Percentiles rank a stretch among this genome's conserved stretches.
Evolutionary conservation across 2,329 filamentous ascomycete genomes (phyloP).

Genomic region (Venturia aucupariae): DNA sequence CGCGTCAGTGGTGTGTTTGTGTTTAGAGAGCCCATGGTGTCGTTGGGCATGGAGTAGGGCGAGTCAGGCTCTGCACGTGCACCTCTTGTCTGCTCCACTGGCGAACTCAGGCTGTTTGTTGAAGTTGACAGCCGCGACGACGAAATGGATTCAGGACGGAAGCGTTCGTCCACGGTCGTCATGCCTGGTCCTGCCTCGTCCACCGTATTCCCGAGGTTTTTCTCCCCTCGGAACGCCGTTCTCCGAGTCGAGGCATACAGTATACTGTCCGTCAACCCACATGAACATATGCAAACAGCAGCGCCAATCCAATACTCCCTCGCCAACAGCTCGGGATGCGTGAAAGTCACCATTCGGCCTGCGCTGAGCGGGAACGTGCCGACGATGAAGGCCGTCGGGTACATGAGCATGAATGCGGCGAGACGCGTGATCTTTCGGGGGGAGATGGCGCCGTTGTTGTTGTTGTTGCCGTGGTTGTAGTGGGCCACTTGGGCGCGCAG

Average conservation of each 20-base stretch:
- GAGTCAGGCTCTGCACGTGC: neutral
- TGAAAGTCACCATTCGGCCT: constrained; percentile 38
- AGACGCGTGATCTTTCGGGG: constrained; percentile 1
- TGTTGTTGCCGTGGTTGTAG: constrained; percentile 14
- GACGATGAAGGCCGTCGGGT: constrained; percentile 57
- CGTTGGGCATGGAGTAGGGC: neutral
- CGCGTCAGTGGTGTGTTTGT: constrained; percentile 1
- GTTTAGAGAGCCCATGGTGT: neutral
- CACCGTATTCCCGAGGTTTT: neutral
- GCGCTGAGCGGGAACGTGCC: constrained; percentile 57
- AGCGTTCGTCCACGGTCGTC: neutral
- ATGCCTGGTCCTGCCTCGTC: neutral
- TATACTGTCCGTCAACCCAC: constrained; percentile 8
- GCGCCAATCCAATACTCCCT: constrained; percentile 3
- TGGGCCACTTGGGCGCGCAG: constrained; percentile 22
- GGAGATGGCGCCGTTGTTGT: neutral
- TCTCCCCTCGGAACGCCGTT: neutral
- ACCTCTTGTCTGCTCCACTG: neutral
- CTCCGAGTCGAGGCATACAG: constrained; percentile 10
- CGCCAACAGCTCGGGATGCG: neutral
- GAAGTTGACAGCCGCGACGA: neutral
- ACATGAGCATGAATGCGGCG: constrained; percentile 43
- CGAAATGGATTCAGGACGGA: neutral
- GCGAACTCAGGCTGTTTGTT: neutral
- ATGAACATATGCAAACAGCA: constrained; percentile 4